phyloP scores from a whole-genome alignment of 1,284 basidiomycete genomes.

The Fomes fomentarius region DNA sequence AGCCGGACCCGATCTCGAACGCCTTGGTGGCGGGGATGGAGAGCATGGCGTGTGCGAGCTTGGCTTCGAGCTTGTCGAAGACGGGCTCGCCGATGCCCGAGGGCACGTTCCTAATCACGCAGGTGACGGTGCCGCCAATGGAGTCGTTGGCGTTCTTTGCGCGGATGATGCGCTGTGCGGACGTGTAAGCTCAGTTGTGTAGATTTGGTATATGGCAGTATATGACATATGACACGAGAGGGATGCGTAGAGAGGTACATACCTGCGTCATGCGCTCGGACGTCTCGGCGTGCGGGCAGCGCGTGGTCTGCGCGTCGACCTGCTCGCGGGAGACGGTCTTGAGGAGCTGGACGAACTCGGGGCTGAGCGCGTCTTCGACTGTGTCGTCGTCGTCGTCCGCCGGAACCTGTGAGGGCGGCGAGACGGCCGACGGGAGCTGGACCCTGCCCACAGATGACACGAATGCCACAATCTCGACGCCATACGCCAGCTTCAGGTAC shows the following conservation, averaged over 20 bases:
- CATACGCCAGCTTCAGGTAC: slow-evolving; percentile 88
- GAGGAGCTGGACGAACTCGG: slow-evolving; percentile 85
- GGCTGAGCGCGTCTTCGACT: slow-evolving; percentile 78
- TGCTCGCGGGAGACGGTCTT: slow-evolving; percentile 82
- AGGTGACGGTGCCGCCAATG: slow-evolving; percentile 97
- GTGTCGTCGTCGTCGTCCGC: slow-evolving; percentile 74
- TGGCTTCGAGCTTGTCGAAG: slow-evolving; percentile 98
- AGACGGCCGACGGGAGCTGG: slow-evolving; percentile 65
- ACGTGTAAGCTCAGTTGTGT: too few relatives aligned
- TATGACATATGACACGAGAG: too few relatives aligned
- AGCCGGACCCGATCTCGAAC: slow-evolving; percentile 98
- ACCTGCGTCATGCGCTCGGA: slow-evolving; percentile 91
- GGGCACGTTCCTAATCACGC: slow-evolving; percentile 91
- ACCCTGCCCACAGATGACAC: slow-evolving; percentile 96
- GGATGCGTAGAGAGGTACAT: slow-evolving; percentile 16
- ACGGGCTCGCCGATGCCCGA: slow-evolving; percentile 95
- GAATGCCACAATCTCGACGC: slow-evolving; percentile 96
- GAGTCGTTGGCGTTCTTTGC: slow-evolving; percentile 93
- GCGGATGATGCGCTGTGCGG: slow-evolving; percentile 87
- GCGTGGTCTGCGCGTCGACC: slow-evolving; percentile 87
- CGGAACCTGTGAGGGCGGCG: slow-evolving; percentile 42
- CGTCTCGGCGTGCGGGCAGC: slow-evolving; percentile 91
- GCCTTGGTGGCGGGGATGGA: slow-evolving; percentile 98
- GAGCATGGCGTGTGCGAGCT: slow-evolving; percentile 97
- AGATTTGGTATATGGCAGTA: too few relatives aligned